Conservation (phyloP, 768 basidiomycete genomes). For the Hemileccinum impolitum region DNA sequence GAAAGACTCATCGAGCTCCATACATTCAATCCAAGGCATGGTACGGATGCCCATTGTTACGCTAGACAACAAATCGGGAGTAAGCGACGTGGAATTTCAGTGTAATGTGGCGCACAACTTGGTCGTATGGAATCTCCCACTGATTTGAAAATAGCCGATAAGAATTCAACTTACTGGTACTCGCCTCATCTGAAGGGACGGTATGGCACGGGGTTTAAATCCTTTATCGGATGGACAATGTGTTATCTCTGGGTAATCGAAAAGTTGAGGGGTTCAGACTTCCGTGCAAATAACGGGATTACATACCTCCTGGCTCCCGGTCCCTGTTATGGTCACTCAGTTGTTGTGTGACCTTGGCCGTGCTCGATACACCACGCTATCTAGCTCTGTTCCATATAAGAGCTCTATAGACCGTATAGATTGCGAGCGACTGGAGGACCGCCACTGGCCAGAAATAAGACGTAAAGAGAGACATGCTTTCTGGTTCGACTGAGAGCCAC, state of each 20-base stretch:
- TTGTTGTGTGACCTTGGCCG: not conserved
- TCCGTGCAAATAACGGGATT: not conserved
- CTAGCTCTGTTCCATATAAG: conserved; percentile 7
- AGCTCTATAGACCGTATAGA: conserved; percentile 16
- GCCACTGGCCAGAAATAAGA: conserved; percentile 13
- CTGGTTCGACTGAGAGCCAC: not conserved
- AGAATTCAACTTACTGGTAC: conserved; percentile 54
- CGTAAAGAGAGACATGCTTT: not conserved
- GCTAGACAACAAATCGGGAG: conserved; percentile 29
- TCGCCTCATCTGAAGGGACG: conserved; percentile 64
- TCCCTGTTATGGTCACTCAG: conserved; percentile 15
- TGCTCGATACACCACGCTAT: not conserved
- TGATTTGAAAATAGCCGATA: not conserved
- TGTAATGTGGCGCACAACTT: too few relatives aligned
- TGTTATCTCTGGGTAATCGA: conserved; percentile 50
- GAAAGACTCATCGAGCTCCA: conserved; percentile 67
- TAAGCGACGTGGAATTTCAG: conserved; percentile 4
- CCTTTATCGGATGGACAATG: conserved; percentile 39
- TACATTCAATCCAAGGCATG: conserved; percentile 75
- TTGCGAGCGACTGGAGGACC: conserved; percentile 10
- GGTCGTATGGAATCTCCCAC: too few relatives aligned
- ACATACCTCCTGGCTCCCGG: conserved; percentile 26
- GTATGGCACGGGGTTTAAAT: conserved; percentile 60
- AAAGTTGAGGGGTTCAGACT: conserved; percentile 53
- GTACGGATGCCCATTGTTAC: conserved; percentile 71